Conservation (phyloP, 2,329 filamentous ascomycete genomes). For the Xylogone sp. region DNA sequence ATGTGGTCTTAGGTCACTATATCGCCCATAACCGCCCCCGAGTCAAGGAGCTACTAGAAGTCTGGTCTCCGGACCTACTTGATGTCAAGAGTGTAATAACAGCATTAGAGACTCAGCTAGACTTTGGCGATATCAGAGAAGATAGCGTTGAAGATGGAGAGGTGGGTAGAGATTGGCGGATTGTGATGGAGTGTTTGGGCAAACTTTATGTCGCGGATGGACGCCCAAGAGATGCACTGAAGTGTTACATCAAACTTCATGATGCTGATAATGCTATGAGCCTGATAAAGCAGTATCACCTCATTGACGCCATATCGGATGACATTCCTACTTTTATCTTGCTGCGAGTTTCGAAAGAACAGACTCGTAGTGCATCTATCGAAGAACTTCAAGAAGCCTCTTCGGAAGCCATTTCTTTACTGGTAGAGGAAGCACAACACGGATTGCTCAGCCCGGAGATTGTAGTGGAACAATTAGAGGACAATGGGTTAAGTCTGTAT, state of each 20-base stretch:
- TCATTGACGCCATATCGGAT: constrained; percentile 85
- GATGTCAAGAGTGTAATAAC: constrained; percentile 72
- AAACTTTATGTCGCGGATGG: constrained; percentile 80
- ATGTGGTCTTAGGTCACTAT: constrained; percentile 86
- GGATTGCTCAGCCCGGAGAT: constrained; percentile 75
- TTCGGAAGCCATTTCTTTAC: constrained; percentile 76
- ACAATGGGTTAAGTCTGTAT: constrained; percentile 66
- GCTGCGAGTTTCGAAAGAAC: constrained; percentile 73
- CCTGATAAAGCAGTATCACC: constrained; percentile 80
- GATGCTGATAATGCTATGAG: constrained; percentile 87
- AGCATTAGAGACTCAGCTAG: constrained; percentile 77
- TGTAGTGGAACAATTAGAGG: constrained; percentile 75
- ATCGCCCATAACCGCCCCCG: constrained; percentile 71
- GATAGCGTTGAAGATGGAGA: constrained; percentile 73
- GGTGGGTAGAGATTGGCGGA: constrained; percentile 77
- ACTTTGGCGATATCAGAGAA: constrained; percentile 68
- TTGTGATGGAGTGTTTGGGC: constrained; percentile 82
- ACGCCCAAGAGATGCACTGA: constrained; percentile 77
- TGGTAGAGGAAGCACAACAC: constrained; percentile 88
- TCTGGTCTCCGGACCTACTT: constrained; percentile 83
- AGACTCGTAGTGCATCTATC: constrained; percentile 60
- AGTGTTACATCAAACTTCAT: constrained; percentile 84
- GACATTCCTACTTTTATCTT: constrained; percentile 88
- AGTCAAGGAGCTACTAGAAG: constrained; percentile 75
- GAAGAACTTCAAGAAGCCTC: constrained; percentile 76